Base-by-base conservation (phyloP, 495 filamentous ascomycete genomes). In the Cryomyces minteri region DNA sequence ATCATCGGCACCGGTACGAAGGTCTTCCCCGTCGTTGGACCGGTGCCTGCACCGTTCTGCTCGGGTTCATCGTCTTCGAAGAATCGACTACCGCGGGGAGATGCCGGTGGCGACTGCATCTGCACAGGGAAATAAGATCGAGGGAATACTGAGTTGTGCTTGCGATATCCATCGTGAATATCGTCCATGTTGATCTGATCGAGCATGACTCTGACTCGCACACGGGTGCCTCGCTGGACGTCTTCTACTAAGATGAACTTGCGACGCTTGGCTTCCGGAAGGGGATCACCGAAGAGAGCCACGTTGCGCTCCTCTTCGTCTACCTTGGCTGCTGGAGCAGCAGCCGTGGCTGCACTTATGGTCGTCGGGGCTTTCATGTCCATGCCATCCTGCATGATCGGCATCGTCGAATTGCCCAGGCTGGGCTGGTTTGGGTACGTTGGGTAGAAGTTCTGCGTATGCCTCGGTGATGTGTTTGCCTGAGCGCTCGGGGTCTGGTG, bases 161-260 rank as follows among this genome's bases (percentile, higher is more conserved):
- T 81, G 48, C 88, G 84, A 60, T 93, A 94, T 11, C 83, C 88
- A 61, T 96, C 90, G 0, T 87, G 88, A 49, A 95, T 87, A 59
- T 95, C 88, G 50, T 84, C 76, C 62, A 90, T 88, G 48, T 94
- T 79, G 44, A 94, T 84, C 12, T 76, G 73, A 47, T 94, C 85
- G 28, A 96, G 72, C 51, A 79, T 84, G 32, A 94, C 84, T 46
- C 85, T 78, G 34, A 95, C 87, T 5, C 90, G 76, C 6, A 93
- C 75, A 40, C 87, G 79, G 31, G 71, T 71, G 37, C 77, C 75
- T 41, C 84, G 79, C 43, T 83, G 80, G 11, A 70, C 72, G 59
- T 96, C 90, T 48, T 94, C 84, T 25, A 98, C 86, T 4, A 94
- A 74, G 52, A 98, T 93, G 59, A 96, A 96, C 59, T 94, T 98